A percentile compares a stretch with the other conserved stretches of the same genome.
phyloP scores from a whole-genome alignment of 192 early-diverging fungal genomes.

The Coemansia sp. region DNA sequence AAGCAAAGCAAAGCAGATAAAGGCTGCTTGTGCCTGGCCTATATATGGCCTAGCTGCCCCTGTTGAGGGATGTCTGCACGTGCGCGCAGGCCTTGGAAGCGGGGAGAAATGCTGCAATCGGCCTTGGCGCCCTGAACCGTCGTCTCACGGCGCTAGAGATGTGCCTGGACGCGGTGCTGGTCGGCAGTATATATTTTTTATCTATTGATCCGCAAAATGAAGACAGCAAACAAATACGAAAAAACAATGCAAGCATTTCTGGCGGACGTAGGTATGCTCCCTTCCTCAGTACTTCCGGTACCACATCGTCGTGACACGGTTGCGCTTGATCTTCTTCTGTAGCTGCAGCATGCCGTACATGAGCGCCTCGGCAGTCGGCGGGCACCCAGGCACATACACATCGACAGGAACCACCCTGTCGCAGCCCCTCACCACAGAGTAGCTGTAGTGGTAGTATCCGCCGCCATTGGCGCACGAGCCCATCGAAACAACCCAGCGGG shows the following conservation, averaged over 20 bases:
- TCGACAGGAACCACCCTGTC: conserved; percentile 93
- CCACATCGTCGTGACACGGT: conserved; percentile 70
- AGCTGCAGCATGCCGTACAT: conserved; percentile 95
- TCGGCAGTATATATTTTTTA: neutral
- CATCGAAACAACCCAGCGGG: conserved; percentile 99
- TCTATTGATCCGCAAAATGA: neutral
- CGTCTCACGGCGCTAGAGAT: no score
- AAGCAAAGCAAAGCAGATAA: neutral
- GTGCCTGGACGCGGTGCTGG: no score
- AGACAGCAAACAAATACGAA: neutral
- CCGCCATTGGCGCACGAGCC: conserved; percentile 95
- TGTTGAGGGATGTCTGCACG: no score
- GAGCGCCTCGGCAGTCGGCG: conserved; percentile 95
- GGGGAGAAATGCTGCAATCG: no score
- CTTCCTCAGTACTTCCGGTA: conserved; percentile 64
- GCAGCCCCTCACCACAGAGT: conserved; percentile 93
- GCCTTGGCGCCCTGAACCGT: no score
- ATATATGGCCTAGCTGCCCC: no score
- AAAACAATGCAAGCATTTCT: neutral
- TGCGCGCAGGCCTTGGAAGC: no score
- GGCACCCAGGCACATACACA: conserved; percentile 97
- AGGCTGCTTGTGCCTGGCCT: neutral
- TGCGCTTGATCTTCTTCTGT: conserved; percentile 96
- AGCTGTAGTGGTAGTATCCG: conserved; percentile 99
- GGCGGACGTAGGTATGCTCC: neutral